Evolutionary conservation across 768 basidiomycete genomes (phyloP).

Genomic region (Tylopilus rubrobrunneus): DNA sequence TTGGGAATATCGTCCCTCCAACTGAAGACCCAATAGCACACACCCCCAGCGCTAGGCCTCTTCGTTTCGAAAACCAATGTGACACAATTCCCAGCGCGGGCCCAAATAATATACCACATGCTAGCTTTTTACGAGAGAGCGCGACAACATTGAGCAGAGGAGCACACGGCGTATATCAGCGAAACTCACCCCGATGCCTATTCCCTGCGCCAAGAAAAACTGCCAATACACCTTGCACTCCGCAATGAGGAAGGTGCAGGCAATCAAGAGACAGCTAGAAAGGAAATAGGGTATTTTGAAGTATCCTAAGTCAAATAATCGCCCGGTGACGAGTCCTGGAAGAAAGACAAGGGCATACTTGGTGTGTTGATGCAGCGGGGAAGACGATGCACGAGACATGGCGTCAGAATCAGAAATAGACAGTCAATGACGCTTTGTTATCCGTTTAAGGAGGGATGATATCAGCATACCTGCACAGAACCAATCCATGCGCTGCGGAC

Average conservation of each 20-base stretch:
- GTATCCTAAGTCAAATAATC: conserved; percentile 72
- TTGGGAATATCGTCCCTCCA: conserved; percentile 68
- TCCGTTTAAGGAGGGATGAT: not conserved
- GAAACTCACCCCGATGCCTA: conserved; percentile 55
- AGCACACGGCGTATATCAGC: no score
- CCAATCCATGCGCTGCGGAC: conserved; percentile 73
- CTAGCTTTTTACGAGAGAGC: conserved; percentile 19
- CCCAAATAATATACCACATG: conserved; percentile 58
- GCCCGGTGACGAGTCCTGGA: conserved; percentile 59
- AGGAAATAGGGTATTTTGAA: conserved; percentile 47
- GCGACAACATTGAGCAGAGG: not conserved
- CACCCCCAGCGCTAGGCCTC: conserved; percentile 57
- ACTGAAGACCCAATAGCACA: conserved; percentile 62
- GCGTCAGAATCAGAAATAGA: no score
- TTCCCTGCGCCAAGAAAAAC: conserved; percentile 70
- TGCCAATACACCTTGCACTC: conserved; percentile 77
- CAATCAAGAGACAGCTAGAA: conserved; percentile 48
- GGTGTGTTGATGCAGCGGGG: not conserved
- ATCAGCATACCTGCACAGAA: conserved; percentile 54
- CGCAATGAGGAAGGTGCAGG: conserved; percentile 60
- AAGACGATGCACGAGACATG: no score
- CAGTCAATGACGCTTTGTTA: not conserved
- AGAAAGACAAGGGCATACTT: conserved; percentile 64
- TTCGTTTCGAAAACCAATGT: conserved; percentile 68
- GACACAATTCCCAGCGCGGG: conserved; percentile 56